Conservation (phyloP, 495 filamentous ascomycete species). For the Penicillium robsamsonii region DNA sequence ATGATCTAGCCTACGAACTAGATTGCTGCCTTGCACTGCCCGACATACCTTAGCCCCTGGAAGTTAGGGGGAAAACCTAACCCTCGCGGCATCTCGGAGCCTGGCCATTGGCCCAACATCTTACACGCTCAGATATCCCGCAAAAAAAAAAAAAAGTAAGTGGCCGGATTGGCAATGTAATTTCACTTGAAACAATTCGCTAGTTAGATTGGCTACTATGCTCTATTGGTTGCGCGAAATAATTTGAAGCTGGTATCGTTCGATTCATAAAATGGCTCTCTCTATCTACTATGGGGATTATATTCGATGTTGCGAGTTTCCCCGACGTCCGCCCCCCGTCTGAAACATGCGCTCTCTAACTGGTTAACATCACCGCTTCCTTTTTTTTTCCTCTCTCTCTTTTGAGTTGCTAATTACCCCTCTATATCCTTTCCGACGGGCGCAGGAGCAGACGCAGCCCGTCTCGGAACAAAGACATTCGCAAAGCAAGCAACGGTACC, state of each 20-base stretch:
- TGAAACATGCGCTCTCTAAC: slow-evolving; percentile 1
- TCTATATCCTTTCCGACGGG: slow-evolving; percentile 21
- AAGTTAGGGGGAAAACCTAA: neutral
- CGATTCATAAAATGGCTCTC: slow-evolving; percentile 16
- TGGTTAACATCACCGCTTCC: slow-evolving; percentile 3
- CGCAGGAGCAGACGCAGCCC: slow-evolving; percentile 1
- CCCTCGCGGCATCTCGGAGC: neutral
- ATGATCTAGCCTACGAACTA: neutral
- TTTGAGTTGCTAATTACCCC: slow-evolving; percentile 13
- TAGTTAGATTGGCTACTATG: neutral
- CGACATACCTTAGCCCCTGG: neutral
- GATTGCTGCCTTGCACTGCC: slow-evolving; percentile 3
- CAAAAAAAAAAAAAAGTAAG: slow-evolving; percentile 3
- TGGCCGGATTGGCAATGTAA: slow-evolving; percentile 12
- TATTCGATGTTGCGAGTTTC: slow-evolving; percentile 15
- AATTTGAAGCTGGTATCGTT: slow-evolving; percentile 14
- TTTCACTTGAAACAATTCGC: slow-evolving; percentile 7
- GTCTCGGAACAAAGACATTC: slow-evolving; percentile 28
- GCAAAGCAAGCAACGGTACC: slow-evolving; percentile 29
- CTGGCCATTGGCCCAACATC: neutral
- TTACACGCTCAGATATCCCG: slow-evolving; percentile 3
- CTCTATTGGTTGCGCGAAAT: neutral
- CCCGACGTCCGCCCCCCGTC: slow-evolving; percentile 17
- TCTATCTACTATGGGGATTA: slow-evolving; percentile 6
- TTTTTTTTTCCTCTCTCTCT: neutral